These are phyloP conservation scores for Chlamydomonas sp. DNA, from an alignment of 139 green algal species.

Conservation along the genomic window DNA sequence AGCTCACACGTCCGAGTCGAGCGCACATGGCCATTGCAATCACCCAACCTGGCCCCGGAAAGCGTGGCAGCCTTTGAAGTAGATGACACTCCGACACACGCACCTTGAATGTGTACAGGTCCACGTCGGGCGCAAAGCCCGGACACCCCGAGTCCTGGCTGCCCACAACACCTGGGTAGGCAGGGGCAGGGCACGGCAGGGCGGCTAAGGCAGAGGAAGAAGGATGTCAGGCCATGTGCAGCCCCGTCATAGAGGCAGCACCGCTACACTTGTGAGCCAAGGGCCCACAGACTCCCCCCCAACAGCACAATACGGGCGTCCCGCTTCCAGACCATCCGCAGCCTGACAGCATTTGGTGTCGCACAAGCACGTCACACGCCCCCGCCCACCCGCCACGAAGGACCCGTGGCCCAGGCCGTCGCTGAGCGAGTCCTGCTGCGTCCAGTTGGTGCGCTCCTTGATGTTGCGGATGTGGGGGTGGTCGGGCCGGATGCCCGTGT, in stretches of 20 bases:
- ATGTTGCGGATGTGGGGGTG: conserved; percentile 98
- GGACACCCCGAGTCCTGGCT: conserved; percentile 79
- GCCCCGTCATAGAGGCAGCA: too few species aligned
- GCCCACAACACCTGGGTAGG: conserved; percentile 86
- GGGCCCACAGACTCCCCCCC: too few species aligned
- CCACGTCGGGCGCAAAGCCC: conserved; percentile 93
- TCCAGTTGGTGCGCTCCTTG: conserved; percentile 97
- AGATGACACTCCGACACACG: conserved; percentile 28
- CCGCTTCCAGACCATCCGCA: too few species aligned
- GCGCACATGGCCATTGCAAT: too few species aligned
- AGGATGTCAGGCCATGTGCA: too few species aligned
- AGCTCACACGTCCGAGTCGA: too few species aligned
- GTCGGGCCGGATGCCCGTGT: conserved; percentile 92
- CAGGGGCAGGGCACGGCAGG: neutral
- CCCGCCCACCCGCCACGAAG: conserved; percentile 88
- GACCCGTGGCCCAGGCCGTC: conserved; percentile 97
- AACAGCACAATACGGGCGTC: too few species aligned
- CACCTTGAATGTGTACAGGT: conserved; percentile 94
- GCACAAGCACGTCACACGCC: neutral
- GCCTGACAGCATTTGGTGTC: neutral
- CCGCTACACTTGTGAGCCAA: too few species aligned
- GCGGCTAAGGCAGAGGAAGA: neutral
- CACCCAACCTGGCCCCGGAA: too few species aligned
- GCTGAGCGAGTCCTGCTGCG: conserved; percentile 90
- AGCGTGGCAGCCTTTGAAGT: too few species aligned